Conservation (phyloP, 2,329 filamentous ascomycete genomes). For the Arthrobotrys pseudoclavata region DNA sequence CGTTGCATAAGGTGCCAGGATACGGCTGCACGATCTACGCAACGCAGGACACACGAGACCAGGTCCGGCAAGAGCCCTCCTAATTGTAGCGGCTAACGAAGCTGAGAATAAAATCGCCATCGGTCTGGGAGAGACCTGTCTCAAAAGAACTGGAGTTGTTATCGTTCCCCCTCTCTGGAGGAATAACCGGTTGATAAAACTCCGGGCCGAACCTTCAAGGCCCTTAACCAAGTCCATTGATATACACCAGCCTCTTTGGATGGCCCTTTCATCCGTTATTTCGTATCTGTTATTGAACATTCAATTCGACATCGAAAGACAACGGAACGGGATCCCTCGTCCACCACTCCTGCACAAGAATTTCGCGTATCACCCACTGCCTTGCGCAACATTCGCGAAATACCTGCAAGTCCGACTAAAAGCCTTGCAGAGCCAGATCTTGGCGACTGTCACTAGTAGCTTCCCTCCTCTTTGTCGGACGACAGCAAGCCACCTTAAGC, state of each 20-base stretch:
- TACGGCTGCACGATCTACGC: slow-evolving; percentile 56
- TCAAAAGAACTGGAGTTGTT: slow-evolving; percentile 39
- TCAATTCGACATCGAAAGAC: slow-evolving; percentile 7
- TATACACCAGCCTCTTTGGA: slow-evolving; percentile 36
- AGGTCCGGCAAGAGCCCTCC: slow-evolving; percentile 39
- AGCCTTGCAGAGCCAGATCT: slow-evolving; percentile 57
- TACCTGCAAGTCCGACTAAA: slow-evolving; percentile 49
- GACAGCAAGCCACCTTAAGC: slow-evolving; percentile 52
- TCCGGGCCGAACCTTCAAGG: slow-evolving; percentile 54
- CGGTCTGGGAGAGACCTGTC: slow-evolving; percentile 40
- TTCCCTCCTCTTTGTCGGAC: slow-evolving; percentile 49
- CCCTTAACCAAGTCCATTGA: slow-evolving; percentile 35
- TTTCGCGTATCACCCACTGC: slow-evolving; percentile 52
- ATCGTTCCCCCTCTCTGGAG: slow-evolving; percentile 29
- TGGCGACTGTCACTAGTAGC: slow-evolving; percentile 49
- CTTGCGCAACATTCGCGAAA: slow-evolving; percentile 60
- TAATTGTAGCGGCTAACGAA: slow-evolving; percentile 59
- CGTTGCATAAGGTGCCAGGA: slow-evolving; percentile 52
- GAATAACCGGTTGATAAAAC: slow-evolving; percentile 47
- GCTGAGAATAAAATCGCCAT: slow-evolving; percentile 52
- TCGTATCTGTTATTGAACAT: slow-evolving; percentile 25
- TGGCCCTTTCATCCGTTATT: slow-evolving; percentile 21
- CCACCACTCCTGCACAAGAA: slow-evolving; percentile 27
- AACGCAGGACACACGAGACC: slow-evolving; percentile 59
- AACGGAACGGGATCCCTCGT: slow-evolving; percentile 35